A percentile compares a stretch with the other conserved stretches of the same genome.
These are phyloP conservation scores for Leishmania gerbilli DNA, from an alignment of 208 protist genomes.

Conservation along the genomic window DNA sequence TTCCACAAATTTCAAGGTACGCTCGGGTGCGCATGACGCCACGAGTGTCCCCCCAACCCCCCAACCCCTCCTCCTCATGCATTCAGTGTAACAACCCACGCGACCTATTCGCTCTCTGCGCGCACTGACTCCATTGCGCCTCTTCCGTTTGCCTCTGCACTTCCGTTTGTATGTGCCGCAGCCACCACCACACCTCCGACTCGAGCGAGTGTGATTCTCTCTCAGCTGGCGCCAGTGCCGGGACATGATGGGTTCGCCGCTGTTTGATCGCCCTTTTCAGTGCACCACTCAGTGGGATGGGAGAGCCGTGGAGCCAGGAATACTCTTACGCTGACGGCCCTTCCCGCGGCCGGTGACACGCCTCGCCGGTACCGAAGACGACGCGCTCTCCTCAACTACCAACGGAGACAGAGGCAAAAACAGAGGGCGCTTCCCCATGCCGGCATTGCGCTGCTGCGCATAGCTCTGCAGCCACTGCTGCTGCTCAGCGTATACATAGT, in stretches of 20 bases:
- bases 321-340: neutral
- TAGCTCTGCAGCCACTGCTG: constrained; percentile 58
- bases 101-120: neutral
- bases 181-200: neutral
- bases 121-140: neutral
- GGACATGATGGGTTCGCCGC: neutral
- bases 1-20: neutral
- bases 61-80: neutral
- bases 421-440: constrained; percentile 2
- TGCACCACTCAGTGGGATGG: neutral
- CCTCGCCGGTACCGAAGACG: neutral
- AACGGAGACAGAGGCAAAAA: constrained; percentile 31
- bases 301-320: neutral
- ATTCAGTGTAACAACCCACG: neutral
- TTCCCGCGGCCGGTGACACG: neutral
- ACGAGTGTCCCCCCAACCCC: neutral
- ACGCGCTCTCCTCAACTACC: constrained; percentile 29
- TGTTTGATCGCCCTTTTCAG: neutral
- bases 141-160: neutral
- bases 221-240: neutral
- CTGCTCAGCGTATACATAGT: constrained; percentile 71
- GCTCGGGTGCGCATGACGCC: neutral
- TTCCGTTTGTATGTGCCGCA: neutral
- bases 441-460: constrained; percentile 16
- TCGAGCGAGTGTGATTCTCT: neutral